A percentile compares a stretch with the other conserved stretches of the same genome.
Conservation (phyloP, 495 filamentous ascomycete species). For the Aspergillus campestris region DNA sequence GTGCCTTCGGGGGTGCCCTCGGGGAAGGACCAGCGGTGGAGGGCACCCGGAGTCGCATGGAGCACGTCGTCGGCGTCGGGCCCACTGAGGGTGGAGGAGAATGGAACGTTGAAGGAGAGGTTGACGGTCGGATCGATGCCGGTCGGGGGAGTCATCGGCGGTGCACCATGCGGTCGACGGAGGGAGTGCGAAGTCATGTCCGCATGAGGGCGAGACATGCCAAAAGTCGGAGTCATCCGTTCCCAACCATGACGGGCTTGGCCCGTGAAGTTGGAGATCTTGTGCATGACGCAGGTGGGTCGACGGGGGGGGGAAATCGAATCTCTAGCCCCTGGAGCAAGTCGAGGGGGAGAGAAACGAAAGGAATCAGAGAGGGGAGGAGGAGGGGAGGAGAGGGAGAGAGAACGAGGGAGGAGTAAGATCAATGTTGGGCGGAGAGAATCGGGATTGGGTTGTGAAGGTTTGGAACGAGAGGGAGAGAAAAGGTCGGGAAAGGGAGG, state of each 20-base stretch:
- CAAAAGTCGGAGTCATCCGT: constrained; percentile 77
- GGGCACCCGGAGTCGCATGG: constrained; percentile 73
- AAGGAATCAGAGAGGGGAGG: constrained; percentile 13
- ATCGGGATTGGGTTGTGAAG: constrained; percentile 7
- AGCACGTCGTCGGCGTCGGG: constrained; percentile 88
- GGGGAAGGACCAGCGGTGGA: constrained; percentile 85
- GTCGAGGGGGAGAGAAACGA: constrained; percentile 34
- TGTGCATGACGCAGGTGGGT: constrained; percentile 61
- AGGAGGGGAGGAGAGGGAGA: constrained; percentile 12
- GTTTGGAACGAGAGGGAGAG: background rate
- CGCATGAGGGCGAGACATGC: constrained; percentile 67
- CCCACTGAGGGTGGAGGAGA: constrained; percentile 81
- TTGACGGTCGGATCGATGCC: constrained; percentile 62
- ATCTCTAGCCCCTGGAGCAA: constrained; percentile 35
- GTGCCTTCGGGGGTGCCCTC: constrained; percentile 75
- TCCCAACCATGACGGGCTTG: constrained; percentile 85
- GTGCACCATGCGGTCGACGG: constrained; percentile 60
- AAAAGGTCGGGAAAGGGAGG: background rate
- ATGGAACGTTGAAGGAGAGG: constrained; percentile 89
- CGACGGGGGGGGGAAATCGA: constrained; percentile 2
- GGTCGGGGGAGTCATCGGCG: constrained; percentile 56
- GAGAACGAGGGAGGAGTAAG: background rate
- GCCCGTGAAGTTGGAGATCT: constrained; percentile 78
- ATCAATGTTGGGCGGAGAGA: background rate
- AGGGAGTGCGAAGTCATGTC: constrained; percentile 62